Base-by-base conservation (phyloP, 2,329 filamentous ascomycete genomes). In the Neonectria hederae region DNA sequence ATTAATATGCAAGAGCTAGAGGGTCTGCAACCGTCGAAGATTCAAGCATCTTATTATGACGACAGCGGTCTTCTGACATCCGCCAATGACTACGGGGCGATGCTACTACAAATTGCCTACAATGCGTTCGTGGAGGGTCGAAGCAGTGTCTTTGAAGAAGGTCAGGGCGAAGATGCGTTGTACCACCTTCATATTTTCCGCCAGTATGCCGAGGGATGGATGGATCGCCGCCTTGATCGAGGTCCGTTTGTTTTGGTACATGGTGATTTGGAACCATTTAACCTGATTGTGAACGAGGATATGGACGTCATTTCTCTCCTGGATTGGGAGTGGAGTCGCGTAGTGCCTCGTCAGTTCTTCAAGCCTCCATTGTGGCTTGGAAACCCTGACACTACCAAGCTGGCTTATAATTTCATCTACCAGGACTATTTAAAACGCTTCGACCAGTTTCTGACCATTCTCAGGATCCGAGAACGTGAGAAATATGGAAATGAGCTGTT, bases 1-100 rank as follows among this genome's bases (percentile, higher is more conserved):
- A 65, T 73, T 22, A 75, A 76, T 62, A 54, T 61, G 45, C 71
- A 75, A 58, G 70, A 72, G 59, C 60, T 74, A 17, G 67, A 72
- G 38, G 72, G 70, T 17, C 59, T 72, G 10, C 57, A 65, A n/a
- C 69, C 72, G 10, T 68, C 63, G 2, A 42, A 54, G 10, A 61
- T 72, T 22, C 67, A 68, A 21, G 45, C 26, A 17, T 43, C 54
- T 4, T 71, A n/a, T 40, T 40, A 65, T 46, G 66, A 60, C 48
- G 54, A 42, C 10, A 35, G 43, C 19, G 61, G 53, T 11, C 22
- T 32, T 45, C 32, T 73, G 11, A 68, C 51, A n/a, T 72, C 65
- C 6, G 70, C 72, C 28, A 63, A 66, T 21, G 32, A 69, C 14
- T 75, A 75, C 54, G 59, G 68, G 4, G 62, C 67, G n/a, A 69